Evolutionary conservation across 2,329 filamentous ascomycete genomes (phyloP), one percentile per base, ranked within the genome.

Genomic region (Trichoderma sp.): DNA sequence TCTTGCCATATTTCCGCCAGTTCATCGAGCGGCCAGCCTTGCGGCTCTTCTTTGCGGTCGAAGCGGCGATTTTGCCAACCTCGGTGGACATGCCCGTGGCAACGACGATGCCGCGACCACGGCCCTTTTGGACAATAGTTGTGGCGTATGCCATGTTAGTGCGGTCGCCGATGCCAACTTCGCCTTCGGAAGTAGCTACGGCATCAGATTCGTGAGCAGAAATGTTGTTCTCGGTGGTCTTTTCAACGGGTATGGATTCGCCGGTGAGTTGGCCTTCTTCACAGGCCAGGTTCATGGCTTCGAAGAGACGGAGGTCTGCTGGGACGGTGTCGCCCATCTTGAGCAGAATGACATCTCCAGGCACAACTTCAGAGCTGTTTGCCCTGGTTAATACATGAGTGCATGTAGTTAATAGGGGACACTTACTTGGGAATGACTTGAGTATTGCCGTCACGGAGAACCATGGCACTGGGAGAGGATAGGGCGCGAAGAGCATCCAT

Each of bases 191-290:
- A 3, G 77, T 76, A 59, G 83, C 84, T 3, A 72, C 73, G 68
- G 76, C 87, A 77, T 80, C 89, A 76, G 77, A 83, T 73, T 75
- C 82, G 4, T 82, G 82, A 7, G 80, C 76, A 7, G 74, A 65
- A 29, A 86, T 84, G 70, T 81, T 79, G 73, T 83, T 83, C 24
- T 87, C 83, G 27, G 85, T 81, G 55, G 86, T 84, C 81, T 94
- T 91, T 76, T 89, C 87, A 31, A 92, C 89, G 7, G 91, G 89
- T 19, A 91, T 83, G 4, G 91, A 91, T 79, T 94, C 92, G 75
- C 92, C 92, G 7, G 92, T 94, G 56, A 94, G 85, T 61, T 91
- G 88, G 57, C 90, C 89, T 79, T 94, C 91, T 74, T 97, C 93
- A 75, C 91, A 93, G 71, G 89, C 88, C 57, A 94, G 84, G 77